These are phyloP conservation scores for Pichia sp. DNA, from an alignment of 1,139 yeast genomes.

Conservation along the genomic window DNA sequence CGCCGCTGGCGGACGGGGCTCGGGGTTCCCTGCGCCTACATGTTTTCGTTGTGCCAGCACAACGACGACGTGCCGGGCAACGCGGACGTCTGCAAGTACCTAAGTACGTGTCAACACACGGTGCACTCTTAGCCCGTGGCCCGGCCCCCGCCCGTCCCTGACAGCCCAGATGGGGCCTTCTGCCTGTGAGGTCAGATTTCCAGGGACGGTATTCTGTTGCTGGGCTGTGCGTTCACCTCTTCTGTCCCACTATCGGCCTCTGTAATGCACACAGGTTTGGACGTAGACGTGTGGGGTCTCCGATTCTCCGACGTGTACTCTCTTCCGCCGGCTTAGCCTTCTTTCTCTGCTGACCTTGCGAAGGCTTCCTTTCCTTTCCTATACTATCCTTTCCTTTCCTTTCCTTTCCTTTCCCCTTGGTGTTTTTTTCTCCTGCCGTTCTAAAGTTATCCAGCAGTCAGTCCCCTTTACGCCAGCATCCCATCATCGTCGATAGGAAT, in stretches of 20 bases:
- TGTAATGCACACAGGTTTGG: not conserved
- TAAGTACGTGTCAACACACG: not conserved
- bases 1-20: too few relatives aligned
- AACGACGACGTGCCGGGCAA: too few relatives aligned
- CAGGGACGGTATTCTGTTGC: not conserved
- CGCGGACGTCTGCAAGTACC: not conserved
- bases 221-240: not conserved
- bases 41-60: too few relatives aligned
- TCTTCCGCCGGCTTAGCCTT: not conserved
- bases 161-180: not conserved
- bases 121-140: not conserved
- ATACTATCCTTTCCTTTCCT: too few relatives aligned
- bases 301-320: not conserved
- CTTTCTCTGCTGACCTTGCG: too few relatives aligned
- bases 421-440: too few relatives aligned
- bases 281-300: too few relatives aligned
- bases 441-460: too few relatives aligned
- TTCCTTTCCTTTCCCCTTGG: too few relatives aligned
- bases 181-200: not conserved
- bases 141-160: not conserved
- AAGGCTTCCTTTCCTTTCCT: too few relatives aligned
- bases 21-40: too few relatives aligned
- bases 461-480: not conserved
- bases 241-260: not conserved
- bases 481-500: not conserved